Percentiles rank a stretch among this genome's conserved stretches.
Evolutionary conservation across 805 yeast species (phyloP).

Genomic region (Yarrowia yakushimensis): DNA sequence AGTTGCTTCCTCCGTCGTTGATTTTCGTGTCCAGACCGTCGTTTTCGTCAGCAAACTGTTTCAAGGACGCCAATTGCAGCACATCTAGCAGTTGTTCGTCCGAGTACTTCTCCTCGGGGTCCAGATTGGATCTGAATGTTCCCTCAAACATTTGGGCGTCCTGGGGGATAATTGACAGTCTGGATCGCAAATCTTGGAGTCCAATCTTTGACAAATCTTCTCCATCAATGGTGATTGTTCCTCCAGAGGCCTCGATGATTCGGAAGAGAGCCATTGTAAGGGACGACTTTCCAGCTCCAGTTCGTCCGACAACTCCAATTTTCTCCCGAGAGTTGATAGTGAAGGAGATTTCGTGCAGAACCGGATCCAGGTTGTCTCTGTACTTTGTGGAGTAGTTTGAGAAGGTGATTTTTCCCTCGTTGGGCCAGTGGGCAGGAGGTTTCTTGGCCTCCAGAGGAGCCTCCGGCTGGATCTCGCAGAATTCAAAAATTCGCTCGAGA

Average conservation of each 20-base stretch:
- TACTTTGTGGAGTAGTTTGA: slow-evolving; percentile 64
- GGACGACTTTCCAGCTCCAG: slow-evolving; percentile 88
- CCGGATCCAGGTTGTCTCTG: slow-evolving; percentile 69
- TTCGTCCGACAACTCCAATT: slow-evolving; percentile 81
- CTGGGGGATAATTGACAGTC: slow-evolving; percentile 62
- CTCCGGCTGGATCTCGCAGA: neutral
- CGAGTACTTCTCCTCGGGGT: slow-evolving; percentile 49
- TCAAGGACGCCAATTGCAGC: slow-evolving; percentile 50
- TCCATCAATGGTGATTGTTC: slow-evolving; percentile 54
- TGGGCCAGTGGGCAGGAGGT: slow-evolving; percentile 72
- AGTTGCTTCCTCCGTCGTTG: slow-evolving; percentile 44
- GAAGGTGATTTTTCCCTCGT: slow-evolving; percentile 59
- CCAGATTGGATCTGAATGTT: slow-evolving; percentile 56
- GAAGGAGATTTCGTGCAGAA: slow-evolving; percentile 62
- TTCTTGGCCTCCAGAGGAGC: neutral
- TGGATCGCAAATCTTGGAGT: slow-evolving; percentile 52
- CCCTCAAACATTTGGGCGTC: slow-evolving; percentile 68
- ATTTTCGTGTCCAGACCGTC: slow-evolving; percentile 51
- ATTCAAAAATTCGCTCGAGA: slow-evolving; percentile 91
- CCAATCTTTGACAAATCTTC: slow-evolving; percentile 51
- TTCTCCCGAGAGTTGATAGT: slow-evolving; percentile 69
- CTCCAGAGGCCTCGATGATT: slow-evolving; percentile 52
- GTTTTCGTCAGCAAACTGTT: slow-evolving; percentile 45
- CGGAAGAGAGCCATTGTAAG: slow-evolving; percentile 69
- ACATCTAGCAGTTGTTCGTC: slow-evolving; percentile 60